Base-by-base conservation (phyloP, 768 basidiomycete genomes). In the Agaricus blazei region DNA sequence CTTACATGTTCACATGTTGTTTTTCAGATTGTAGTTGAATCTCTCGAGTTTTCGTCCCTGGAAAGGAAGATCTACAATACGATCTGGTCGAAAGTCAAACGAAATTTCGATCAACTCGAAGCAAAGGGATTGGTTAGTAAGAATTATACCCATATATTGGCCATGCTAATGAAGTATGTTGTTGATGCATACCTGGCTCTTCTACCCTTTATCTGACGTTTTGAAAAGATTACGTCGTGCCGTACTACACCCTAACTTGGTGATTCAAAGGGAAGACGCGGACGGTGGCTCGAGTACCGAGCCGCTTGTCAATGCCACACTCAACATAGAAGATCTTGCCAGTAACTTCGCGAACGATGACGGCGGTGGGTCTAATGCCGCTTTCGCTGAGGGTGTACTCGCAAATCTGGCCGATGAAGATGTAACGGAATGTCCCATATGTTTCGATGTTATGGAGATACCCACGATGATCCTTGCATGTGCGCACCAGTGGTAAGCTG, bases 11-110 rank as follows among this genome's bases (percentile, higher is more conserved):
- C 19, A 40, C 40, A 53, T 9, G 36, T 14, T 27, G 7, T 12
- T 28, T 37, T 45, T 23, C 58, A 92, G 87, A 73, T 93, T 53
- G 66, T 70, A 6, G 71, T 92, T 9, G 88, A 93, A 62, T 76
- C 73, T 1, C 80, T 98, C n/a, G 84, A 83, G 58, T 94, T 98
- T 64, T 85, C 89, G 0, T 72, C 82, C 1, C 64, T 88, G 5
- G 96, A 98, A 68, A 76, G 86, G 54, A 90, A 84, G 68, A 87
- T 98, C 36, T 98, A 98, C 67, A 87, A 94, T 64, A 87, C 87
- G 6, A 83, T 96, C 51, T 96, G 90, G 68, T 70, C 75, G 52
- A 80, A 86, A 40, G 92, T 85, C 2, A 96, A 93, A 70, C 74
- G 75, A 43, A 82, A 85, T 59, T 98, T 93, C 65, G 86, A 93